phyloP scores from a whole-genome alignment of 768 basidiomycete species.

The Arthromyces matolae region DNA sequence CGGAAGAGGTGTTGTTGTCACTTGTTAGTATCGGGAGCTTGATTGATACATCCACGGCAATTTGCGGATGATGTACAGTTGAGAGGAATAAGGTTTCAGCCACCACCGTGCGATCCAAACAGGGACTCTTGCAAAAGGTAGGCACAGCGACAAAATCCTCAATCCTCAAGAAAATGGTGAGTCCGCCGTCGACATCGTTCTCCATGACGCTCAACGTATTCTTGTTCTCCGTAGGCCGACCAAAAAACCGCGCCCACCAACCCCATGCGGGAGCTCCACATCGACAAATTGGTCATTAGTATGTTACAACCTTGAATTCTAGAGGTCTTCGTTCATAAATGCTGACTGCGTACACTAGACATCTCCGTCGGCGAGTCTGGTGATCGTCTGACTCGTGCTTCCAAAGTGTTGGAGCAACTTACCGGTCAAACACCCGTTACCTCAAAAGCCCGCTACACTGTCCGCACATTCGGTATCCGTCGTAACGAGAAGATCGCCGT shows the following conservation, averaged over 20 bases:
- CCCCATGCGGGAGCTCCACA: constrained; percentile 93
- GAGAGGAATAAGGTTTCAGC: constrained; percentile 39
- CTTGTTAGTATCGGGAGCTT: constrained; percentile 4
- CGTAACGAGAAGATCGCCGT: constrained; percentile 99
- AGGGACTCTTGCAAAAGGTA: constrained; percentile 29
- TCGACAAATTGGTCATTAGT: constrained; percentile 99
- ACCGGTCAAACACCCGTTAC: constrained; percentile 99
- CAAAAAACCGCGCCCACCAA: constrained; percentile 86
- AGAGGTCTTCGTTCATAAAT: no score
- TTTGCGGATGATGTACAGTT: constrained; percentile 31
- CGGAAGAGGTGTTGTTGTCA: not conserved
- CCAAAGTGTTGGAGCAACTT: constrained; percentile 98
- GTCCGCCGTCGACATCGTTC: constrained; percentile 14
- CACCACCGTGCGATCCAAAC: constrained; percentile 29
- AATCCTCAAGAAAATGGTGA: constrained; percentile 40
- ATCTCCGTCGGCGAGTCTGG: constrained; percentile 99
- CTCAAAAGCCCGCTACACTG: constrained; percentile 99
- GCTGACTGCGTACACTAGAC: constrained; percentile 43
- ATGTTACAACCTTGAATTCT: no score
- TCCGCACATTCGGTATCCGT: constrained; percentile 98
- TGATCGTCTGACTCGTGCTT: constrained; percentile 97
- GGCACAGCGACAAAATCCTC: constrained; percentile 36
- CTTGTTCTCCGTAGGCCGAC: constrained; percentile 61
- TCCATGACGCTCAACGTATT: constrained; percentile 4
- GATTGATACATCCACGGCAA: constrained; percentile 24